Conservation (phyloP, 805 yeast genomes). For the Candida michaelii region DNA sequence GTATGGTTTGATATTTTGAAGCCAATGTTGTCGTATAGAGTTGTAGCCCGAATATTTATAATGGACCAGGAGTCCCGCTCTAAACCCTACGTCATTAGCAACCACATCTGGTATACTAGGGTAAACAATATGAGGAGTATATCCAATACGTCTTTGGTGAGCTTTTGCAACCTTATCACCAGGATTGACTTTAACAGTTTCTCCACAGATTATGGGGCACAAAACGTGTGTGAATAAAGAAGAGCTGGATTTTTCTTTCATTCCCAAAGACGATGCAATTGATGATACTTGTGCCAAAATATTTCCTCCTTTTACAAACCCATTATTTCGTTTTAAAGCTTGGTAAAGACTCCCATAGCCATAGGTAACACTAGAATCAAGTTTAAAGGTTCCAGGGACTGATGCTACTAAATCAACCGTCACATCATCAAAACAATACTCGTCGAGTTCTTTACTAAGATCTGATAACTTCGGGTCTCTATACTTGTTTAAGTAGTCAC, state of each 20-base stretch:
- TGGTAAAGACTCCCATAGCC: constrained; percentile 52
- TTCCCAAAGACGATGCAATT: constrained; percentile 44
- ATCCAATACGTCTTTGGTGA: constrained; percentile 26
- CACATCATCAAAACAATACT: constrained; percentile 46
- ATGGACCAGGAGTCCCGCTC: constrained; percentile 52
- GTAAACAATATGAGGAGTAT: constrained; percentile 39
- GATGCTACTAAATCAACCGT: constrained; percentile 58
- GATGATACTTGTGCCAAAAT: constrained; percentile 50
- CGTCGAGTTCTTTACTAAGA: constrained; percentile 27
- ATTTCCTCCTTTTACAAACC: constrained; percentile 24
- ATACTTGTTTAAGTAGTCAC: constrained; percentile 47
- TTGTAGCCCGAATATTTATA: constrained; percentile 34
- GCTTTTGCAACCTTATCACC: constrained; percentile 21
- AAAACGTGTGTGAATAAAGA: constrained; percentile 50
- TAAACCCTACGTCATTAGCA: constrained; percentile 43
- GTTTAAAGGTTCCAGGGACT: constrained; percentile 44
- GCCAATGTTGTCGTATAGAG: constrained; percentile 2
- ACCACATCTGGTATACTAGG: constrained; percentile 46
- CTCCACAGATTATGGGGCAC: constrained; percentile 31
- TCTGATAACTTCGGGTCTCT: constrained; percentile 22
- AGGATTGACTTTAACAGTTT: constrained; percentile 25
- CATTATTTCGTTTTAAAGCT: constrained; percentile 32
- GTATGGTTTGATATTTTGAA: constrained; percentile 38
- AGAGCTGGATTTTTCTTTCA: constrained; percentile 21
- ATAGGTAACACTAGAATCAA: constrained; percentile 28